Evolutionary conservation across 2,329 filamentous ascomycete genomes (phyloP).

Genomic region (Tolypocladium paradoxum): DNA sequence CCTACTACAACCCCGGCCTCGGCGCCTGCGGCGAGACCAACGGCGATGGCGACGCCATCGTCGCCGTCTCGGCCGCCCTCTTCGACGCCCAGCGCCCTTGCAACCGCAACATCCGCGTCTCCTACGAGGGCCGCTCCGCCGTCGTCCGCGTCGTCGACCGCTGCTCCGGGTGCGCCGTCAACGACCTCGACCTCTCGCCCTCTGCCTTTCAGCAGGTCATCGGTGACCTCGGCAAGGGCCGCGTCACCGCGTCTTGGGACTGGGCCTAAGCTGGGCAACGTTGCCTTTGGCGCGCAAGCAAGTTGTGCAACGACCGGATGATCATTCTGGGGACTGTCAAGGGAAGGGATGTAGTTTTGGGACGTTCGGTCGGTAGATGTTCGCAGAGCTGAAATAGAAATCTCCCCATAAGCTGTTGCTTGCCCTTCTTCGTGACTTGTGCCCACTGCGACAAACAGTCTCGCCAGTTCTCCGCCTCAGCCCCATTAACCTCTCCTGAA

Average conservation of each 20-base stretch:
- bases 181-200: conserved; percentile 38
- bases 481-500: too few relatives aligned
- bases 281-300: too few relatives aligned
- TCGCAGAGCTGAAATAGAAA: too few relatives aligned
- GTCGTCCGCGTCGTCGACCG: conserved; percentile 60
- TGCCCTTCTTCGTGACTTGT: too few relatives aligned
- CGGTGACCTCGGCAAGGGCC: conserved; percentile 14
- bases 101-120: conserved; percentile 53
- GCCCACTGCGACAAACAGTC: too few relatives aligned
- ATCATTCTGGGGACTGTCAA: too few relatives aligned
- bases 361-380: too few relatives aligned
- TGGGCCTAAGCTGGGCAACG: conserved; percentile 9
- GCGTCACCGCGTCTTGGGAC: conserved; percentile 14
- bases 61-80: conserved; percentile 54
- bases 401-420: too few relatives aligned
- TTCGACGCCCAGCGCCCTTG: conserved; percentile 54
- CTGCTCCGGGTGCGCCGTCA: conserved; percentile 38
- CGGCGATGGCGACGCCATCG: conserved; percentile 45
- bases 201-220: conserved; percentile 35
- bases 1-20: conserved; percentile 53
- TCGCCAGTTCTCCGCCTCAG: too few relatives aligned
- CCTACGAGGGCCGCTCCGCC: conserved; percentile 32
- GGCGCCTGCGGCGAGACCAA: conserved; percentile 59
- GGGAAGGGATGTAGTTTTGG: too few relatives aligned
- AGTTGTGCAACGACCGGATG: too few relatives aligned